Base-by-base conservation (phyloP, 768 basidiomycete species). In the Lepiota venenata region DNA sequence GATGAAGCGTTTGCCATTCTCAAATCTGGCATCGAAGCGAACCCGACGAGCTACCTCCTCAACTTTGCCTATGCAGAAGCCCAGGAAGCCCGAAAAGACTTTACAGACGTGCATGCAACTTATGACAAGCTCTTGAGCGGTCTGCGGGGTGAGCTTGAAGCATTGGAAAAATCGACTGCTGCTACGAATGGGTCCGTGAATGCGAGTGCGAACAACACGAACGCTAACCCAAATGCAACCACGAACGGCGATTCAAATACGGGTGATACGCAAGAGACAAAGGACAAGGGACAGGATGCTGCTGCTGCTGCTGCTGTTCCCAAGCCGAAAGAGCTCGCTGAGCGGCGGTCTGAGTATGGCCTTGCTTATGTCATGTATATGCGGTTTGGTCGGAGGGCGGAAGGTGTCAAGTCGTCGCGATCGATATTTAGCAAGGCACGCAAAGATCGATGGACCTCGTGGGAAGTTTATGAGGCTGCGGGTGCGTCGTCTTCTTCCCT, bases 381-480 rank as follows among this genome's bases (percentile, higher is more conserved):
- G 87, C 80, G 96, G 9, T 98, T 95, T 63, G 88, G 87, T 11
- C 74, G 91, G 57, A 79, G 97, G 40, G 85, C 94, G 3, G 92
- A 96, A 74, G 91, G 91, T 16, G 80, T 92, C 61, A 89, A 89
- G 68, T 75, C 86, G 2, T 86, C 88, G 38, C 76, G 95, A 52
- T 74, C 76, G 0, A 72, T 93, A 5, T 98, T 98, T 62, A 81
- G 79, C 16, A 88, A 87, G 68, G 92, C 93, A 10, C 78, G 94
- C 60, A 89, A 84, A 63, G 78, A 80, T 60, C 78, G 78, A 43
- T 90, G 80, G 81, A 81, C 81, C 1, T 79, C 91, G 14, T 98
- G 97, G 97, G 89, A 95, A 63, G 88, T 93, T 0, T 96, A 87
- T 62, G 95, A 98, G 67, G 89, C 94, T 40, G 86, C 91, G 51